A percentile compares a stretch with the other conserved stretches of the same genome.
phyloP scores from a whole-genome alignment of 371 early-diverging fungal species.

The Mucor racemosus region DNA sequence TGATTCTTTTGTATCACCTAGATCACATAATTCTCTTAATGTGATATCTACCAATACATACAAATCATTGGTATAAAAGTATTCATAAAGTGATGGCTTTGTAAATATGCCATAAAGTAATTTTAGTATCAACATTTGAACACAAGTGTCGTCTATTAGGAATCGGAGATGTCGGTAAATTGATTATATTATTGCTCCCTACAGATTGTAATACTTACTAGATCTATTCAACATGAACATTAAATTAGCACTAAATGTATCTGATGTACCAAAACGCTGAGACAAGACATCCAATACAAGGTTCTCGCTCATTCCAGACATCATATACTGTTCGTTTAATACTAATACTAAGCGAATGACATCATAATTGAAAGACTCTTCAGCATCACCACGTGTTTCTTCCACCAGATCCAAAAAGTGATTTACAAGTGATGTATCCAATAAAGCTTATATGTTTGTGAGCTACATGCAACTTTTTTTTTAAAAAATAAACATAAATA shows the following conservation, averaged over 20 bases:
- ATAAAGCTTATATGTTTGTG: constrained; percentile 28
- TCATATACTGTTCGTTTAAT: constrained; percentile 75
- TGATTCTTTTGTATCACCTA: constrained; percentile 72
- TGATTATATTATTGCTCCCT: background rate
- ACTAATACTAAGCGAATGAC: constrained; percentile 70
- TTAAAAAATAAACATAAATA: background rate
- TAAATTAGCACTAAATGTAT: constrained; percentile 81
- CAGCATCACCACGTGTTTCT: constrained; percentile 64
- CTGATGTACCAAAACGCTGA: constrained; percentile 66
- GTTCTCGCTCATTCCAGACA: constrained; percentile 50
- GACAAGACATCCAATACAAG: constrained; percentile 62
- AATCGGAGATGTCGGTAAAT: background rate
- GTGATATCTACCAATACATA: constrained; percentile 83
- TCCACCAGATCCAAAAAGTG: constrained; percentile 75
- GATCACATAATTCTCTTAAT: constrained; percentile 75
- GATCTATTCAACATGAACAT: constrained; percentile 88
- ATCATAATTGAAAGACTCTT: constrained; percentile 76
- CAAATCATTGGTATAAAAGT: constrained; percentile 90
- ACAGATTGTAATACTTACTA: constrained; percentile 46
- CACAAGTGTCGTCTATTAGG: constrained; percentile 64
- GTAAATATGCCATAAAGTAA: constrained; percentile 73
- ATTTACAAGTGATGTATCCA: constrained; percentile 33
- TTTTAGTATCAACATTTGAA: constrained; percentile 74
- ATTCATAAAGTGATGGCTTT: constrained; percentile 58
- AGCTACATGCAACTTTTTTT: background rate